A percentile compares a stretch with the other conserved stretches of the same genome.
Evolutionary conservation across 257 asterid genomes (phyloP).

Genomic region (Nyctanthes arbortristis): DNA sequence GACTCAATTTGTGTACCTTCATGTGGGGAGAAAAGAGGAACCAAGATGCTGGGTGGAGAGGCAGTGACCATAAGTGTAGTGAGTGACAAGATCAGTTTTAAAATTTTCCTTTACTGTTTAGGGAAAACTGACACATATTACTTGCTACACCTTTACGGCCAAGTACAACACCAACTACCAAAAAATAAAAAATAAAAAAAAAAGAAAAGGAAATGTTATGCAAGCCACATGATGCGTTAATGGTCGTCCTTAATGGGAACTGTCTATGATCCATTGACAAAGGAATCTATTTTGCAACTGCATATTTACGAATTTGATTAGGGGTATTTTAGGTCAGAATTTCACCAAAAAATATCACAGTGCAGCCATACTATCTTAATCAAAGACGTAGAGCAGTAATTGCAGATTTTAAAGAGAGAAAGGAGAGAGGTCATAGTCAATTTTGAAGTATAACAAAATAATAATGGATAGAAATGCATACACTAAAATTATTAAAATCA

Average conservation of each 20-base stretch:
- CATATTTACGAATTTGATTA: not conserved
- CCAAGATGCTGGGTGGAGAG: not conserved
- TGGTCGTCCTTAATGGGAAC: not conserved
- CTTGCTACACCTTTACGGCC: not conserved
- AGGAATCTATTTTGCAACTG: not conserved
- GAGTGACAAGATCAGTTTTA: not conserved
- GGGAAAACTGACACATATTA: not conserved
- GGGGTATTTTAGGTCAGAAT: not conserved
- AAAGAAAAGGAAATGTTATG: not conserved
- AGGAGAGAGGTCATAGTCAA: not conserved
- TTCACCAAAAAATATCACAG: not conserved
- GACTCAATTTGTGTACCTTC: not conserved
- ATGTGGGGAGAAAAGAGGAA: not conserved
- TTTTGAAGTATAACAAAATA: not conserved
- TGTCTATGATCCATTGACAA: not conserved
- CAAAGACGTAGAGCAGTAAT: not conserved
- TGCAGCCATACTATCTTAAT: not conserved
- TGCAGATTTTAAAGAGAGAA: not conserved
- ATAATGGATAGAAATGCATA: slow-evolving; percentile 3
- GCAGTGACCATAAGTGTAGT: not conserved
- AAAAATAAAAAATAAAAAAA: too few relatives aligned
- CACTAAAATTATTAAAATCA: slow-evolving; percentile 20
- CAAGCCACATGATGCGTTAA: not conserved
- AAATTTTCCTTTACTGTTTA: not conserved
- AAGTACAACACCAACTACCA: too few relatives aligned